Conservation (phyloP, 768 basidiomycete genomes). For the Russula vinacea region DNA sequence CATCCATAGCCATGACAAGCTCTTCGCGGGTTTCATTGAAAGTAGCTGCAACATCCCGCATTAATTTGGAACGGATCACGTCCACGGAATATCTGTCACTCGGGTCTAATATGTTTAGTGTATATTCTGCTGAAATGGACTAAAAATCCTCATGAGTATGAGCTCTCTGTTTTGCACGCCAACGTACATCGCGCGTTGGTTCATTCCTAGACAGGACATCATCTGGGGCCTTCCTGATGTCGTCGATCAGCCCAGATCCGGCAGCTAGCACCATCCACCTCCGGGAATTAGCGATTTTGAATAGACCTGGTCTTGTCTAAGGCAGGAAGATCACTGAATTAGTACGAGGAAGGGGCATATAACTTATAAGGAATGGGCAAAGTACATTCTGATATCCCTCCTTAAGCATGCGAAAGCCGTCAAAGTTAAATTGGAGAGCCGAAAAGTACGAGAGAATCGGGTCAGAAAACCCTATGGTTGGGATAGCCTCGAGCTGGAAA, state of each 20-base stretch:
- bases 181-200: not conserved
- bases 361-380: too few relatives aligned
- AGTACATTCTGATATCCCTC: constrained; percentile 11
- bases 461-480: constrained; percentile 10
- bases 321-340: not conserved
- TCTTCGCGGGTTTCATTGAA: constrained; percentile 1
- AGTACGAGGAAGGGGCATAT: not conserved
- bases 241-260: not conserved
- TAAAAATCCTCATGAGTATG: not conserved
- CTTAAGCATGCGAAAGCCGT: not conserved
- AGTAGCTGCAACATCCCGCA: not conserved
- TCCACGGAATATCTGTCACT: not conserved
- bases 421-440: not conserved
- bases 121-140: not conserved
- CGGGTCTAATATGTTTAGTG: not conserved
- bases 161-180: not conserved
- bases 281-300: not conserved
- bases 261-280: not conserved
- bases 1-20: not conserved
- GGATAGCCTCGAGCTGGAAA: not conserved
- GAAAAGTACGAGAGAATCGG: constrained; percentile 34
- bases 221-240: not conserved
- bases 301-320: not conserved
- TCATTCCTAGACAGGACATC: not conserved
- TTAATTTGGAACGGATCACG: constrained; percentile 1